Percentiles rank a stretch among this genome's conserved stretches.
These are phyloP conservation scores for Chytriomyces sp. DNA, from an alignment of 192 early-diverging fungal genomes.

Conservation along the genomic window DNA sequence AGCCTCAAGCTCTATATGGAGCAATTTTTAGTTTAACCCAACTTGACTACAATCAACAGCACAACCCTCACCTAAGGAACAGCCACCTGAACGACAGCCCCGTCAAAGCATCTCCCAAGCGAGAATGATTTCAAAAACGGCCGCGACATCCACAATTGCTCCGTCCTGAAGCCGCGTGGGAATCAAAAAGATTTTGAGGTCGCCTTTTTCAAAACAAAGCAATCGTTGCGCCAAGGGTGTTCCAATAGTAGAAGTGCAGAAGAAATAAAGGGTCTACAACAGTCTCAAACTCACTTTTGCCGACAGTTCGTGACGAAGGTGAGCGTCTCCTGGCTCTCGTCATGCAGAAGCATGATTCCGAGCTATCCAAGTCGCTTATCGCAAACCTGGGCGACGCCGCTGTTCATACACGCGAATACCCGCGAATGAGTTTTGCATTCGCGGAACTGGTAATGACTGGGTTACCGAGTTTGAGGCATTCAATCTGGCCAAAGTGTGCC, in stretches of 20 bases:
- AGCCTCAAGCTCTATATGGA: slow-evolving; percentile 70
- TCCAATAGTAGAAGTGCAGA: neutral
- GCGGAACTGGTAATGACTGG: neutral
- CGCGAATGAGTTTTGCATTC: neutral
- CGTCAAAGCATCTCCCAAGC: slow-evolving; percentile 55
- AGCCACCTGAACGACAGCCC: slow-evolving; percentile 86
- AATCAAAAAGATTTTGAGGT: slow-evolving; percentile 71
- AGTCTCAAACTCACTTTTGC: slow-evolving; percentile 75
- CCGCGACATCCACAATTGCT: slow-evolving; percentile 63
- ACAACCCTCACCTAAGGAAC: slow-evolving; percentile 73
- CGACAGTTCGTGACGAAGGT: slow-evolving; percentile 98
- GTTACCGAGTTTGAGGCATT: slow-evolving; percentile 88
- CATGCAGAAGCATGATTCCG: slow-evolving; percentile 94
- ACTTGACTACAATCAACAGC: neutral
- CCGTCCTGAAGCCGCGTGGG: slow-evolving; percentile 60
- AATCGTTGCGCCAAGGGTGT: too few relatives aligned
- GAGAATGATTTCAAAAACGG: slow-evolving; percentile 72
- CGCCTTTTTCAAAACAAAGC: slow-evolving; percentile 77
- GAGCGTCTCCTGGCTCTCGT: slow-evolving; percentile 95
- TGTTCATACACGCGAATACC: slow-evolving; percentile 4
- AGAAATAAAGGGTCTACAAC: neutral
- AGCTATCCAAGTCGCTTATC: slow-evolving; percentile 98
- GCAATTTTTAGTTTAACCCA: neutral
- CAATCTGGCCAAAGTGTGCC: slow-evolving; percentile 99
- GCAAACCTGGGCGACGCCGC: slow-evolving; percentile 89